Evolutionary conservation across 1,284 basidiomycete species (phyloP), one percentile per base, ranked within the genome.

Genomic region (Psilocybe mexicana): DNA sequence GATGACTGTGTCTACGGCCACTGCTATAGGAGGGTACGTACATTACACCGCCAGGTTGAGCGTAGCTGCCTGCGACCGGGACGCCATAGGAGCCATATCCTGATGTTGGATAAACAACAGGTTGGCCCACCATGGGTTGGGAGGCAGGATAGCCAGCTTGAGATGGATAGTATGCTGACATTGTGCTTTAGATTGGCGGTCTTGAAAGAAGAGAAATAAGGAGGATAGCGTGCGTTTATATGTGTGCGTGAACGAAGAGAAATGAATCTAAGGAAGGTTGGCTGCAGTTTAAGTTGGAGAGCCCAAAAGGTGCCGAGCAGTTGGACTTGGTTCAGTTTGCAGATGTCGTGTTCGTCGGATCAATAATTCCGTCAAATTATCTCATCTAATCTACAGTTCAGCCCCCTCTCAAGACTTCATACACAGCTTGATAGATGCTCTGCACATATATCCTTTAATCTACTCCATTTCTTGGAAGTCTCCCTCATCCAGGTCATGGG

Each of bases 391-490:
- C 38, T 47, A 38, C 38, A 47, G 35, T 47, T 30, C 28, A 48
- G 46, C n/a, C 28, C 6, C 28, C 25, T 33, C 30, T 33, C 46
- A 35, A 35, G 18, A 6, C n/a, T 43, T 53, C 42, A 36, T 18
- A 14, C 12, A 35, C 25, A 18, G 45, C 38, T 18, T 23, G 8
- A 48, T 24, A 48, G 38, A 23, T 5, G 25, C 18, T 40, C 35
- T 14, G n/a, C 5, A 38, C 11, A 48, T 25, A 12, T 40, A 11
- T 4, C 35, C 28, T n/a, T 38, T 43, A 43, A 46, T 40, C 49
- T 63, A 90, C 69, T 88, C 86, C 77, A 87, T 75, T 59, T 87
- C 88, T 55, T 81, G 80, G 70, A 60, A 57, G 56, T 52, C 49
- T 33, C 45, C 52, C 50, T 58, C 59, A 26, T 60, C 59, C 7